Evolutionary conservation across 768 basidiomycete species (phyloP).

Genomic region (Tylopilus intermedius): DNA sequence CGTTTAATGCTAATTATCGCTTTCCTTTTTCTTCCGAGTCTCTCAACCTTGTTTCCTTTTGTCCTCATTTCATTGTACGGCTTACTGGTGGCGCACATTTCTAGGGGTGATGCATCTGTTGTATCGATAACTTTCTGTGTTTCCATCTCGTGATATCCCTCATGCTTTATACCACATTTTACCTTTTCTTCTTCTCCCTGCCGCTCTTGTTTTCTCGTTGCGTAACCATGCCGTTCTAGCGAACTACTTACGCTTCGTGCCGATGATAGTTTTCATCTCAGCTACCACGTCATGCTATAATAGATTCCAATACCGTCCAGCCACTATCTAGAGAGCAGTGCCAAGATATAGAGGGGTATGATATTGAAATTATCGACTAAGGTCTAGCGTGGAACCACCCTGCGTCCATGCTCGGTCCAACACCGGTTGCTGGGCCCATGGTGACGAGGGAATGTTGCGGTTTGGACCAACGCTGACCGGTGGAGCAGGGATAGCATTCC

Average conservation of each 20-base stretch:
- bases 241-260: background rate
- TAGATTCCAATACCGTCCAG: conserved; percentile 11
- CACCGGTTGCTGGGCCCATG: conserved; percentile 36
- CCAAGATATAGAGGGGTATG: conserved; percentile 4
- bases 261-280: background rate
- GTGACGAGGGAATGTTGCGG: conserved; percentile 38
- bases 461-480: conserved; percentile 31
- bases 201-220: background rate
- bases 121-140: conserved; percentile 24
- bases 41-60: background rate
- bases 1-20: conserved; percentile 31
- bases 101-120: conserved; percentile 11
- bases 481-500: conserved; percentile 32
- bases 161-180: background rate
- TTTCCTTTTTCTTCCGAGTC: background rate
- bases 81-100: conserved; percentile 2
- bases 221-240: conserved; percentile 1
- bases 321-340: background rate
- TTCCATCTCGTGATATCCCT: conserved; percentile 22
- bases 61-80: conserved; percentile 2
- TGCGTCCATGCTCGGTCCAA: conserved; percentile 44
- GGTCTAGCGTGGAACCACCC: conserved; percentile 36
- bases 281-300: conserved; percentile 11
- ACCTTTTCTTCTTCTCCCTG: background rate
- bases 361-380: conserved; percentile 30